Percentiles rank a stretch among this genome's conserved stretches.
Evolutionary conservation across 2,329 filamentous ascomycete species (phyloP).

Genomic region (Aphanoascus verrucosus): DNA sequence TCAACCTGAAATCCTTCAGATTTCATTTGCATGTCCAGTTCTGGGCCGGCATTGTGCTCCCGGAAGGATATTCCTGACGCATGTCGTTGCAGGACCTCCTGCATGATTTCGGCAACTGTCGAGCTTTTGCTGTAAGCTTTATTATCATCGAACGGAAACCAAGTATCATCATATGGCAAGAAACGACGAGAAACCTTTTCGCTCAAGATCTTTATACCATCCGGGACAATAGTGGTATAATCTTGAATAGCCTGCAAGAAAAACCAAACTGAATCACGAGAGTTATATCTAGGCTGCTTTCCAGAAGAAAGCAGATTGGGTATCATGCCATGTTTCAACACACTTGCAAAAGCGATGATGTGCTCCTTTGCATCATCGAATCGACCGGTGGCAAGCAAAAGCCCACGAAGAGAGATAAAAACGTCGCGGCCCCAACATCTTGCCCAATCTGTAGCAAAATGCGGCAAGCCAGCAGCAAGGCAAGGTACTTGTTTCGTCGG

Average conservation of each 20-base stretch:
- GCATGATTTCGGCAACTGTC: slow-evolving; percentile 77
- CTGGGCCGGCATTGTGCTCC: slow-evolving; percentile 83
- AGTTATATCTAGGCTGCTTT: slow-evolving; percentile 82
- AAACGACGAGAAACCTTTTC: slow-evolving; percentile 75
- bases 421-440: slow-evolving; percentile 96
- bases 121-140: slow-evolving; percentile 78
- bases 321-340: slow-evolving; percentile 97
- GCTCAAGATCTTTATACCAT: slow-evolving; percentile 62
- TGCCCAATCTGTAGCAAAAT: slow-evolving; percentile 90
- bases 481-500: slow-evolving; percentile 74
- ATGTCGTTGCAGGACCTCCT: slow-evolving; percentile 86
- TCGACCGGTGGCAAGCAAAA: slow-evolving; percentile 83
- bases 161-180: slow-evolving; percentile 89
- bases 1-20: slow-evolving; percentile 86
- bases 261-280: slow-evolving; percentile 95
- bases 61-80: slow-evolving; percentile 83
- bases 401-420: slow-evolving; percentile 85
- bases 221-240: slow-evolving; percentile 69
- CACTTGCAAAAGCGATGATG: slow-evolving; percentile 86
- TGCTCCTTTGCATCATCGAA: slow-evolving; percentile 86
- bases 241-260: slow-evolving; percentile 94
- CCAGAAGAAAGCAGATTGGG: slow-evolving; percentile 85
- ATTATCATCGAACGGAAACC: slow-evolving; percentile 71
- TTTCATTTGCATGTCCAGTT: slow-evolving; percentile 86
- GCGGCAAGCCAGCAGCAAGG: slow-evolving; percentile 81